These are phyloP conservation scores for Tetrapisispora pingtungensis DNA, from an alignment of 805 yeast species.

Conservation along the genomic window DNA sequence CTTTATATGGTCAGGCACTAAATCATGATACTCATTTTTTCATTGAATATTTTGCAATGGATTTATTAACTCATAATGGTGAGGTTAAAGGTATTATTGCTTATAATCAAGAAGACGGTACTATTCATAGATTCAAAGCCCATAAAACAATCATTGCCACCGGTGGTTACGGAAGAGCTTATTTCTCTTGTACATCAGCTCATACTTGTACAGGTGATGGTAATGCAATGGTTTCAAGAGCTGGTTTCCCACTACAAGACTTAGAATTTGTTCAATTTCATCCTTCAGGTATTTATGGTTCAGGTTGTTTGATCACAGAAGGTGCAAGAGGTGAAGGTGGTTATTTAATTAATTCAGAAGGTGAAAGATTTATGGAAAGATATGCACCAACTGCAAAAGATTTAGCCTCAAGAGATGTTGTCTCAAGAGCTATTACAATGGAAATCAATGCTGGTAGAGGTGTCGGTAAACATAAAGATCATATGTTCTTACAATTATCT, in stretches of 20 bases:
- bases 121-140: conserved; percentile 93
- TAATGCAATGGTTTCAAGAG: conserved; percentile 95
- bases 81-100: conserved; percentile 96
- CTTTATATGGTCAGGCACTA: conserved; percentile 91
- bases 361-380: conserved; percentile 99
- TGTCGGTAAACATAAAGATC: conserved; percentile 94
- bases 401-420: conserved; percentile 96
- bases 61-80: conserved; percentile 88
- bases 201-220: conserved; percentile 99
- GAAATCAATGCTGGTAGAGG: conserved; percentile 99
- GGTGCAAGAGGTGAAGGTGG: conserved; percentile 99
- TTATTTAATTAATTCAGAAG: conserved; percentile 87
- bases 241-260: conserved; percentile 96
- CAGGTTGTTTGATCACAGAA: conserved; percentile 97
- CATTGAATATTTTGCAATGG: conserved; percentile 94
- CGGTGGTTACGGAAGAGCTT: conserved; percentile 98
- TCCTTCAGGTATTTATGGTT: conserved; percentile 98
- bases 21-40: conserved; percentile 96
- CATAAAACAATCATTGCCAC: conserved; percentile 96
- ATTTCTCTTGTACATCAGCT: conserved; percentile 97
- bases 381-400: conserved; percentile 98
- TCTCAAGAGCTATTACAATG: conserved; percentile 95
- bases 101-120: conserved; percentile 97
- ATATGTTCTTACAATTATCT: conserved; percentile 85
- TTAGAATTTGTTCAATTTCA: conserved; percentile 97